Base-by-base conservation (phyloP, 441 rosid genomes). In the Jatropha podagrica region DNA sequence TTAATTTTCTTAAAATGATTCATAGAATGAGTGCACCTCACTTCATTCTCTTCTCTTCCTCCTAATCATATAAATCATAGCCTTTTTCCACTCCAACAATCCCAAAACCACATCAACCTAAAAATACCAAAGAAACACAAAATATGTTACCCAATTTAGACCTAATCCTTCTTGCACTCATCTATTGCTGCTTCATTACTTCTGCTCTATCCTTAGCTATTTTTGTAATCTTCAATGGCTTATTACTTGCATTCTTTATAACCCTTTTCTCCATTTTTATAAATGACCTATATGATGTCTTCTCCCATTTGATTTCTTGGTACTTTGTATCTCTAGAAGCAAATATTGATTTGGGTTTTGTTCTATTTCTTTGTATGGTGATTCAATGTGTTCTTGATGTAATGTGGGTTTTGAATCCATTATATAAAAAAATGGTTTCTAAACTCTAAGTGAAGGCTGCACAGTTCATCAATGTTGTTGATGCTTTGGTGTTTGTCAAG, bases 1-100 rank as follows among this genome's bases (percentile, higher is more conserved):
- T 23, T 23, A 23, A 23, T 23, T 23, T 23, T 23, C 23, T 23
- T 23, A 23, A 23, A 23, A 23, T 23, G 12, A 3, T 58, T 55
- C 44, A 71, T 18, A 17, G 80, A 77, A 54, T 73, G 82, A 80
- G 88, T 84, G 88, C 80, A 67, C 3, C 44, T 77, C 86, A 83
- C 90, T 84, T 80, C 85, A 86, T 84, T 76, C 88, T 74, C 72
- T n/a, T 74, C 46, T 65, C 69, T 65, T 68, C 69, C 44, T 54
- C 20, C 0, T 18, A 15, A 44, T 44, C 48, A 4, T 44, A 41
- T 0, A 54, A 49, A 18, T 14, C 48, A 41, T 27, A 71, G 0
- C 64, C 48, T 3, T 2, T 41, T 38, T 9, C 32, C 65, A 61
- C 3, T 61, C 65, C n/a, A 58, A 58, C 56, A 11, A 46, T 12